Evolutionary conservation across 371 early-diverging fungal genomes (phyloP).

Genomic region (Blakeslea trispora): DNA sequence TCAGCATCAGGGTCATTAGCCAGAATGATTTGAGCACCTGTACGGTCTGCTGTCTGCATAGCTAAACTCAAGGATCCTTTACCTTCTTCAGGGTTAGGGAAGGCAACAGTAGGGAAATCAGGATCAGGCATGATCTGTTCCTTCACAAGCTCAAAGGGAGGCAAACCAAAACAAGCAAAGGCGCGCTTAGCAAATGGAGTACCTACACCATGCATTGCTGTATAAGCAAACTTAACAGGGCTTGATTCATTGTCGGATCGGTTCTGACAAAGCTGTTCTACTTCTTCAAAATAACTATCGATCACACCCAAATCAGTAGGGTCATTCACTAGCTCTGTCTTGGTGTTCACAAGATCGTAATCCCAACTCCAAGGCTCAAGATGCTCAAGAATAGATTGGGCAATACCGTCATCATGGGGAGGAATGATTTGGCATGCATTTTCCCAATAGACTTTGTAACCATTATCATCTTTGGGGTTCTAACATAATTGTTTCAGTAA

Average conservation of each 20-base stretch:
- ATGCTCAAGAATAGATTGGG: slow-evolving; percentile 70
- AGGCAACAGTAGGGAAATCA: slow-evolving; percentile 91
- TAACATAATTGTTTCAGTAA: slow-evolving; percentile 6
- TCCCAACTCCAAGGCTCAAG: slow-evolving; percentile 83
- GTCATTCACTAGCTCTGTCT: slow-evolving; percentile 45
- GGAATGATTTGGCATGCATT: slow-evolving; percentile 94
- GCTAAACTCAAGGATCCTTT: slow-evolving; percentile 84
- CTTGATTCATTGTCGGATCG: slow-evolving; percentile 53
- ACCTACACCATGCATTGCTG: slow-evolving; percentile 97
- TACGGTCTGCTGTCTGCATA: slow-evolving; percentile 69
- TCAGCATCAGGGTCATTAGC: slow-evolving; percentile 99
- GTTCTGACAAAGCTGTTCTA: slow-evolving; percentile 46
- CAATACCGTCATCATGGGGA: slow-evolving; percentile 86
- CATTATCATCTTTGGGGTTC: slow-evolving; percentile 98
- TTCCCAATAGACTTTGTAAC: slow-evolving; percentile 96
- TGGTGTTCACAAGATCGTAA: slow-evolving; percentile 56
- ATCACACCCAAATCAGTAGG: slow-evolving; percentile 59
- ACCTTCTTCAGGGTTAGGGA: slow-evolving; percentile 94
- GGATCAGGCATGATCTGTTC: slow-evolving; percentile 86
- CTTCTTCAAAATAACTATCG: slow-evolving; percentile 72
- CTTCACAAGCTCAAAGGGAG: slow-evolving; percentile 63
- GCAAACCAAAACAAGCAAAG: slow-evolving; percentile 70
- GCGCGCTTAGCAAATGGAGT: slow-evolving; percentile 71
- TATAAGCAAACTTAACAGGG: slow-evolving; percentile 79
- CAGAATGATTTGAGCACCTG: slow-evolving; percentile 68